A percentile compares a stretch with the other conserved stretches of the same genome.
Evolutionary conservation across 78 protist species (phyloP).

Genomic region (Isochrysis galbana): DNA sequence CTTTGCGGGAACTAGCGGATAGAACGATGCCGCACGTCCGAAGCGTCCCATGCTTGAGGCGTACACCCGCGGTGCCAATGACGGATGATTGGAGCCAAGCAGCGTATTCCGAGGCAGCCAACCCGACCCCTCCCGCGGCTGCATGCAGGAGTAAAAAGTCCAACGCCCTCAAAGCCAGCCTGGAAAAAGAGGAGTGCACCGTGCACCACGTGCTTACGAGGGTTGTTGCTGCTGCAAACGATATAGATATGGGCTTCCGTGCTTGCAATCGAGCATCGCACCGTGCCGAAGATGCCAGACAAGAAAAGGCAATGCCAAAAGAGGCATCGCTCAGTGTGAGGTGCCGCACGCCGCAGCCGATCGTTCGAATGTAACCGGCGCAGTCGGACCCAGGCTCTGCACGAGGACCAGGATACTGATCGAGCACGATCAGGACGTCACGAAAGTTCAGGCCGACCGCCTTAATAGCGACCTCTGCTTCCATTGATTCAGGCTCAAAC

Average conservation of each 20-base stretch:
- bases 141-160: background rate
- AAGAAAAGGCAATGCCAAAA: background rate
- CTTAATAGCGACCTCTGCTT: background rate
- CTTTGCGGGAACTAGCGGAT: background rate
- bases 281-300: background rate
- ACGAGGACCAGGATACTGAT: background rate
- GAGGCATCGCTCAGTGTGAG: background rate
- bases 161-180: background rate
- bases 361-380: background rate
- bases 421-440: background rate
- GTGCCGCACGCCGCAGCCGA: background rate
- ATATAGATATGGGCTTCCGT: background rate
- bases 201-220: background rate
- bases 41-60: background rate
- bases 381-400: background rate
- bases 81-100: background rate
- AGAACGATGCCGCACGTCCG: background rate
- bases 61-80: background rate
- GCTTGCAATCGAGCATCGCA: background rate
- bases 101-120: constrained; percentile 7
- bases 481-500: no score
- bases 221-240: background rate
- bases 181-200: background rate
- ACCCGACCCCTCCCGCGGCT: constrained; percentile 41
- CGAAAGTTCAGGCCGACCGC: background rate